Conservation (phyloP, 805 yeast species). For the Nakazawaea pomicola region DNA sequence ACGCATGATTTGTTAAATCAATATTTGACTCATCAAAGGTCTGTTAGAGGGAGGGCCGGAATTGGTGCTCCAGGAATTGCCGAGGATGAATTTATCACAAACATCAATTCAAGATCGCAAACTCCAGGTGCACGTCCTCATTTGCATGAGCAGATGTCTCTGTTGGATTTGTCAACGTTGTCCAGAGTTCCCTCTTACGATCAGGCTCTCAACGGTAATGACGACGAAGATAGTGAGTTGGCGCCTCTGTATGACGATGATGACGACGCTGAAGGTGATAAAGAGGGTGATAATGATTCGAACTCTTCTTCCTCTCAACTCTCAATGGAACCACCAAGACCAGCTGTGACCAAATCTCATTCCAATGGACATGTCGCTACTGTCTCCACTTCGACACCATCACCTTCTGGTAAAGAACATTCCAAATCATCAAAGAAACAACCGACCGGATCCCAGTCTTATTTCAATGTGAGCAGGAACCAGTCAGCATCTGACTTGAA, state of each 20-base stretch:
- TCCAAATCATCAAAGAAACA: neutral
- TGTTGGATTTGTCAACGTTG: conserved; percentile 37
- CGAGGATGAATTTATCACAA: conserved; percentile 10
- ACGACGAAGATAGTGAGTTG: conserved; percentile 37
- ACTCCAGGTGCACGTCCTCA: conserved; percentile 2
- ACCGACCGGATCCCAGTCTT: conserved; percentile 9
- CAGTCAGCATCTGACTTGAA: conserved; percentile 7
- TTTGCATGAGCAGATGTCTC: conserved; percentile 4
- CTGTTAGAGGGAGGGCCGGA: conserved; percentile 9
- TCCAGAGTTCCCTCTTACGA: conserved; percentile 81
- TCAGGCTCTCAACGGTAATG: conserved; percentile 61
- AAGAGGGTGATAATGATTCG: neutral
- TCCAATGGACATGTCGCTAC: conserved; percentile 1
- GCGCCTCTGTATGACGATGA: conserved; percentile 62
- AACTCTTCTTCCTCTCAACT: neutral
- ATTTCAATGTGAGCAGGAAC: conserved; percentile 10
- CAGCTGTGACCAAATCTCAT: conserved; percentile 4
- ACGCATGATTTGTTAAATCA: conserved; percentile 10
- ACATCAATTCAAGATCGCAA: conserved; percentile 6
- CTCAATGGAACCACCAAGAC: conserved; percentile 5
- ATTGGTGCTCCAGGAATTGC: conserved; percentile 8
- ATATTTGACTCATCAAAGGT: conserved; percentile 4
- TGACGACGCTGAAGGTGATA: neutral
- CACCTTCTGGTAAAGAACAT: too few species aligned
- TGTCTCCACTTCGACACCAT: neutral